These are phyloP conservation scores for Allium fistulosum DNA, from an alignment of 106 monocot species.

Conservation along the genomic window DNA sequence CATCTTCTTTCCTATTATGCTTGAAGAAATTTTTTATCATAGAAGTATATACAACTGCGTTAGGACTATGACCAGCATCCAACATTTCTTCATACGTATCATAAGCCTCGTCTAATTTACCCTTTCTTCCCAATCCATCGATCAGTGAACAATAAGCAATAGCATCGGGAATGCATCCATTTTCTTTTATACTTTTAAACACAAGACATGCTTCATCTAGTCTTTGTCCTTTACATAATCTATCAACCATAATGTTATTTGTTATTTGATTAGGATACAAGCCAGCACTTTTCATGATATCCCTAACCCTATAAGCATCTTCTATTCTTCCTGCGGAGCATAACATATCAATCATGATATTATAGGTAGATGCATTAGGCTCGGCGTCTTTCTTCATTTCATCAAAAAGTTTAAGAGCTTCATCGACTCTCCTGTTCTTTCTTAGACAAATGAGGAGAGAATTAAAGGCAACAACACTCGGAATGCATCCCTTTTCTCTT, in stretches of 20 bases:
- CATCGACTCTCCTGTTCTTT: slow-evolving; percentile 61
- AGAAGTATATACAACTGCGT: slow-evolving; percentile 84
- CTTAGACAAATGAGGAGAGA: slow-evolving; percentile 89
- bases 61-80: slow-evolving; percentile 74
- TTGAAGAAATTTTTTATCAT: slow-evolving; percentile 80
- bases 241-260: slow-evolving; percentile 84
- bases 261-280: slow-evolving; percentile 88
- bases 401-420: slow-evolving; percentile 71
- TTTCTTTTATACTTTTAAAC: slow-evolving; percentile 54
- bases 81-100: slow-evolving; percentile 81
- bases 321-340: slow-evolving; percentile 59
- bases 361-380: slow-evolving; percentile 79
- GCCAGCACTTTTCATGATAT: slow-evolving; percentile 62
- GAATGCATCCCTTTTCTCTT: slow-evolving; percentile 94
- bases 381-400: slow-evolving; percentile 94
- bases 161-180: slow-evolving; percentile 55
- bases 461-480: slow-evolving; percentile 94
- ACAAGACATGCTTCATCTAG: slow-evolving; percentile 65
- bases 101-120: slow-evolving; percentile 86
- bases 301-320: slow-evolving; percentile 49
- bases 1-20: slow-evolving; percentile 86
- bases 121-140: slow-evolving; percentile 82
- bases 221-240: slow-evolving; percentile 73
- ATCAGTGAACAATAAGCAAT: slow-evolving; percentile 90
- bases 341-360: slow-evolving; percentile 78